Evolutionary conservation across 2,329 filamentous ascomycete species (phyloP), one percentile per base, ranked within the genome.

Genomic region (Blastomyces percursus): DNA sequence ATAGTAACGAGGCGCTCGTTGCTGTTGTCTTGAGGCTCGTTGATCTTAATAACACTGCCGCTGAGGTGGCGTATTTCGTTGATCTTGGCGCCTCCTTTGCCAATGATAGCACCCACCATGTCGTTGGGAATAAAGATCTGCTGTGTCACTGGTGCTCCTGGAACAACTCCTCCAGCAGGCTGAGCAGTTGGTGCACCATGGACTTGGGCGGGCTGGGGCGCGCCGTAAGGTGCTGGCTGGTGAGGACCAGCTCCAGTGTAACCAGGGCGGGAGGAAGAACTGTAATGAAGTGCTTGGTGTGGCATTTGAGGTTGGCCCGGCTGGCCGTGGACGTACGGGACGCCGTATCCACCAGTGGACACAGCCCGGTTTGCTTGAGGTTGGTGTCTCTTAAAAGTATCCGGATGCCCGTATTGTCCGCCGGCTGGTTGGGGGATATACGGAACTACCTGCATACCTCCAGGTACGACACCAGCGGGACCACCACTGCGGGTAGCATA

Each of bases 101-200:
- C 94, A 70, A 99, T 99, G 71, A 99, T 99, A 62, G 94, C 94
- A 66, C 94, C 94, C 61, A 99, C 94, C 94, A 99, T 97, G 72
- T 99, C 94, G 74, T 99, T 99, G 63, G 94, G 94, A 70, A 99
- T 99, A 79, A 89, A 99, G 68, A 99, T 99, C 77, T 99, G 94
- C 77, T 99, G 94, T 2, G 94, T 99, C 71, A 97, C 81, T 59
- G 92, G 91, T 67, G 90, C 87, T 60, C 90, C 90, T 50, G 89
- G 87, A 70, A 92, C 82, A 77, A 86, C 85, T 21, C 84, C 85
- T 66, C 87, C 85, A 79, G 91, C 87, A 9, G 90, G 88, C 71
- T 74, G 72, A 65, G 86, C 84, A 59, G 89, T 86, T 61, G 88
- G 87, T 27, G 85, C 88, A 65, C 85, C 86, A 69, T 87, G 85